Conservation (phyloP, 129 eudicot species). For the Kitagawia praeruptora region DNA sequence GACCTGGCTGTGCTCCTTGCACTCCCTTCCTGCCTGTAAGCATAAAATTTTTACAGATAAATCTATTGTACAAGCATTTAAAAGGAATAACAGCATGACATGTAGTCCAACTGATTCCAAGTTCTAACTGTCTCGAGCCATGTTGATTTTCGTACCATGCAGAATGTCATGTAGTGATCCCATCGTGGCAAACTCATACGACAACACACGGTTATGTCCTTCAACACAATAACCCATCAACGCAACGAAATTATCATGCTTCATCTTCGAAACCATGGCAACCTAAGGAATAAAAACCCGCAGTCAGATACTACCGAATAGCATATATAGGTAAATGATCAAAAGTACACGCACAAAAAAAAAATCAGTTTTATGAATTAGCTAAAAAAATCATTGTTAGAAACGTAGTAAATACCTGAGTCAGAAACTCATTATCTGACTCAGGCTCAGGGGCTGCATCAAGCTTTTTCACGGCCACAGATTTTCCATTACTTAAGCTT, state of each 20-base stretch:
- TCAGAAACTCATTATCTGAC: constrained; percentile 63
- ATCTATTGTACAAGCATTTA: neutral
- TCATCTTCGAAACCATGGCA: constrained; percentile 65
- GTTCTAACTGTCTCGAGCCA: constrained; percentile 5
- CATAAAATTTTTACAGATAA: neutral
- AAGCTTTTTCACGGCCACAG: constrained; percentile 89
- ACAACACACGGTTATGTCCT: constrained; percentile 59
- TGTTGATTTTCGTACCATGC: constrained; percentile 37
- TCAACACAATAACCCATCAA: constrained; percentile 69
- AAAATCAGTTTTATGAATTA: neutral
- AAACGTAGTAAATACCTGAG: constrained; percentile 40
- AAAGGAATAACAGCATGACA: neutral
- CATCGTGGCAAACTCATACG: constrained; percentile 83
- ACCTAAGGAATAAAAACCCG: constrained; percentile 22
- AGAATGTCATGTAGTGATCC: constrained; percentile 79
- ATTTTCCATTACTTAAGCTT: constrained; percentile 45
- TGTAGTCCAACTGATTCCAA: neutral
- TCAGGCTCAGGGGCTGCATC: constrained; percentile 87
- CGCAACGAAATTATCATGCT: constrained; percentile 70
- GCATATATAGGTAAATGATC: neutral
- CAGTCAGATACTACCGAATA: constrained; percentile 2
- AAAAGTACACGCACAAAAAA: too few relatives aligned
- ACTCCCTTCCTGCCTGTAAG: constrained; percentile 86
- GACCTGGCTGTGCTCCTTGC: constrained; percentile 98
- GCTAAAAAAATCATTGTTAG: neutral